Percentiles rank a stretch among this genome's conserved stretches.
Conservation (phyloP, 352 stramenopile genomes). For the Stramenopiles sp. region DNA sequence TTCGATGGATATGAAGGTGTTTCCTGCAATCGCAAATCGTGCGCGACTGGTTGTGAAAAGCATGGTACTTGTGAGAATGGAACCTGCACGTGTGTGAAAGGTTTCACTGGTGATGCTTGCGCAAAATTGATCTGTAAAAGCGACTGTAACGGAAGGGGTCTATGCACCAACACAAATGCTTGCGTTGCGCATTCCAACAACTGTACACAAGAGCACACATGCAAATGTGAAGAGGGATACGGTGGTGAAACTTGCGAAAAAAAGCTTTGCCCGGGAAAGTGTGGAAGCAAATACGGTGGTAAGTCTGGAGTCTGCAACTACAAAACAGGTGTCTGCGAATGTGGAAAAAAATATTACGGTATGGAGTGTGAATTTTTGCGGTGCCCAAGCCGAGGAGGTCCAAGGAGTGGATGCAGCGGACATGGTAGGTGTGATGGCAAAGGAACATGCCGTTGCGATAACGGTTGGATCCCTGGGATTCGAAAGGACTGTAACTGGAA, state of each 20-base stretch:
- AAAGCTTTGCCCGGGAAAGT: background rate
- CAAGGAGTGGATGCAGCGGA: background rate
- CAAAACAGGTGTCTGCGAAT: background rate
- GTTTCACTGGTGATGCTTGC: conserved; percentile 3
- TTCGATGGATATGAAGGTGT: conserved; percentile 4
- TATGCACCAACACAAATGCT: background rate
- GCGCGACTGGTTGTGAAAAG: background rate
- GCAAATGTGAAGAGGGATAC: conserved; percentile 3
- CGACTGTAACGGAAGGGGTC: background rate
- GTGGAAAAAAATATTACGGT: background rate
- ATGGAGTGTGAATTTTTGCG: background rate
- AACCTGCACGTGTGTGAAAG: background rate
- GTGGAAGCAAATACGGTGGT: background rate
- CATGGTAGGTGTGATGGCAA: background rate
- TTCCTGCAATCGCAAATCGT: background rate
- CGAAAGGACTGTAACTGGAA: background rate
- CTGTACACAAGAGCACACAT: background rate
- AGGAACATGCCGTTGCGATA: background rate
- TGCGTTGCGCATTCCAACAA: background rate
- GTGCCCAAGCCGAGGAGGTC: background rate
- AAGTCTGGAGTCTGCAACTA: background rate
- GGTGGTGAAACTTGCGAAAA: conserved; percentile 1
- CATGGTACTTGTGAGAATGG: conserved; percentile 9
- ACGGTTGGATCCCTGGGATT: background rate
- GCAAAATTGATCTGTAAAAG: background rate